A percentile compares a stretch with the other conserved stretches of the same genome.
phyloP scores from a whole-genome alignment of 495 filamentous ascomycete species.

The Podospora pseudocomata region DNA sequence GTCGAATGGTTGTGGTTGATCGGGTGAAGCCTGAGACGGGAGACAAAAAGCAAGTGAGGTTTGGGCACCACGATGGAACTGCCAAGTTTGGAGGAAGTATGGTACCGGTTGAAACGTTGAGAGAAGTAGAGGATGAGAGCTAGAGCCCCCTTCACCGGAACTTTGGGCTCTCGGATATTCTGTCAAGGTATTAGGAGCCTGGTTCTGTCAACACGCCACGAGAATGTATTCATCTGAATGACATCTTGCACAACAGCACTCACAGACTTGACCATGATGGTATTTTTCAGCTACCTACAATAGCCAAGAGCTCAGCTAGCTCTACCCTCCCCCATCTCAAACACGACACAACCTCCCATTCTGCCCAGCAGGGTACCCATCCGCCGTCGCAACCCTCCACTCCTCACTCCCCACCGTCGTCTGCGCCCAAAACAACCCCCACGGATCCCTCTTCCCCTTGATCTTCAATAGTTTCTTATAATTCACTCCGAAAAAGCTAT shows the following conservation, averaged over 20 bases:
- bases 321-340: not conserved
- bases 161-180: no score
- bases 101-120: not conserved
- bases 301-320: not conserved
- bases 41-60: not conserved
- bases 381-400: slow-evolving; percentile 41
- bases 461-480: slow-evolving; percentile 48
- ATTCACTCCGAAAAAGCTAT: slow-evolving; percentile 53
- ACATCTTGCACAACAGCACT: no score
- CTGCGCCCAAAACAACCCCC: slow-evolving; percentile 51
- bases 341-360: slow-evolving; percentile 33
- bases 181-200: no score
- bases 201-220: no score
- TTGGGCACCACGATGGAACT: not conserved
- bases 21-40: not conserved
- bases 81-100: not conserved
- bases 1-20: not conserved
- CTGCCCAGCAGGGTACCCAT: slow-evolving; percentile 47
- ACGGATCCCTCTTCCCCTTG: slow-evolving; percentile 53
- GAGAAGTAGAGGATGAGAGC: not conserved
- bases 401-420: slow-evolving; percentile 53
- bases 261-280: no score
- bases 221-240: no score
- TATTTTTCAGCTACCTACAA: not conserved
- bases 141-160: not conserved